Evolutionary conservation across 2,329 filamentous ascomycete species (phyloP), one percentile per base, ranked within the genome.

Genomic region (Neurospora sp.): DNA sequence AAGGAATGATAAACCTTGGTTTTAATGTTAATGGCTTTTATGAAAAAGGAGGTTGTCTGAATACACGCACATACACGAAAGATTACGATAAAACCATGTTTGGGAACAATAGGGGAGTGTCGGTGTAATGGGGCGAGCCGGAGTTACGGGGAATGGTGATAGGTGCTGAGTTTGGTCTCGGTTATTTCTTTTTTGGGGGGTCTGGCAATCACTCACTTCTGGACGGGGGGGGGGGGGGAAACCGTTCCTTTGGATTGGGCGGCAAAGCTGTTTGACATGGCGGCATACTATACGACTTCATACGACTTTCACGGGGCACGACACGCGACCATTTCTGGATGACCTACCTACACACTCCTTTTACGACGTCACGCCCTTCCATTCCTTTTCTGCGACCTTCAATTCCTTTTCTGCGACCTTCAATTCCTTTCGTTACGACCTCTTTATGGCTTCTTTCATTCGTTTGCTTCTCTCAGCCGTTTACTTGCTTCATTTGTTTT

Each of bases 1-100:
- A 68, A 77, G 79, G 75, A 81, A 79, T 2, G 28, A 62, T 62
- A 62, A 62, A 36, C 52, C 52, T 17, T 62, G 52, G 52, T 62
- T 62, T 36, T 62, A 33, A 62, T 33, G 23, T 36, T 33, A 33
- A 33, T 62, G 23, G 8, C 4, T 33, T 7, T 33, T 33, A 9
- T 9, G 2, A 5, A 58, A n/a, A 33, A 62, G 52, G 23, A 28
- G 5, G 19, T 4, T 62, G 3, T 62, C 23, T 4, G 52, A 7
- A 62, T 33, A n/a, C 3, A 62, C 52, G 7, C 52, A 8, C 15
- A 62, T 62, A 33, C 4, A 5, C 4, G 28, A 33, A 46, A 62
- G 52, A 33, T 5, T 33, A 36, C 10, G 52, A 33, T 62, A 33
- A 33, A 23, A 23, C 4, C 7, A 33, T 9, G 8, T 33, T 33